phyloP scores from a whole-genome alignment of 768 basidiomycete genomes.

The Ramaria sp. region DNA sequence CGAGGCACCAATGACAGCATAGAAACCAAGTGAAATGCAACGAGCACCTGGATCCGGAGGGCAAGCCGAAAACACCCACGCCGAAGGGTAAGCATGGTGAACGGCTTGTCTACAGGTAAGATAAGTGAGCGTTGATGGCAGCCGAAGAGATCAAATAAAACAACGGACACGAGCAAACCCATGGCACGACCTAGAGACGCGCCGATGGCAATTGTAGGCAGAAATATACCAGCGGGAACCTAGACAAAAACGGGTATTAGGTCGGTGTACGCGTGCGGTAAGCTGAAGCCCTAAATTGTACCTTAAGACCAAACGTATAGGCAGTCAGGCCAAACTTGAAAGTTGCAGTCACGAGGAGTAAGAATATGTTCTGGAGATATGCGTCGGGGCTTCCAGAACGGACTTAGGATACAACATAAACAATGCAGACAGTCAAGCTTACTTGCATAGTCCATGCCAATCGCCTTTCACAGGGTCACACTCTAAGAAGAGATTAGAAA shows the following conservation, averaged over 20 bases:
- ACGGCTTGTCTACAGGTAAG: constrained; percentile 43
- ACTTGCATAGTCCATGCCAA: constrained; percentile 78
- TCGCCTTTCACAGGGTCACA: constrained; percentile 59
- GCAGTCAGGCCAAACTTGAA: constrained; percentile 55
- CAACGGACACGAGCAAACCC: constrained; percentile 50
- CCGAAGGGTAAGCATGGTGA: constrained; percentile 51
- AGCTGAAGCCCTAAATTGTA: constrained; percentile 17
- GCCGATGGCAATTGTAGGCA: constrained; percentile 67
- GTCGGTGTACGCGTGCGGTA: not conserved
- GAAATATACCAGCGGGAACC: constrained; percentile 69
- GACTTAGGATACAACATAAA: not conserved
- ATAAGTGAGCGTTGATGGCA: not conserved
- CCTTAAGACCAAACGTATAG: constrained; percentile 77
- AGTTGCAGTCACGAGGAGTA: constrained; percentile 49
- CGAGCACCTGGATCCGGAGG: constrained; percentile 58
- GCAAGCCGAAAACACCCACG: constrained; percentile 63
- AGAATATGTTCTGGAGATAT: constrained; percentile 55
- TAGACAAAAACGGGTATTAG: constrained; percentile 17
- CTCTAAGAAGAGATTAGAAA: constrained; percentile 75
- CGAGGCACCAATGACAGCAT: constrained; percentile 66
- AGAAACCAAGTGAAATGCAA: constrained; percentile 68
- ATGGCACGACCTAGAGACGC: constrained; percentile 64
- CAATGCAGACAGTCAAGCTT: constrained; percentile 16
- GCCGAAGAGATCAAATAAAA: not conserved
- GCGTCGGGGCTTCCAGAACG: constrained; percentile 41